Evolutionary conservation across 2,329 filamentous ascomycete species (phyloP).

Genomic region (Penicillium griseofulvum): DNA sequence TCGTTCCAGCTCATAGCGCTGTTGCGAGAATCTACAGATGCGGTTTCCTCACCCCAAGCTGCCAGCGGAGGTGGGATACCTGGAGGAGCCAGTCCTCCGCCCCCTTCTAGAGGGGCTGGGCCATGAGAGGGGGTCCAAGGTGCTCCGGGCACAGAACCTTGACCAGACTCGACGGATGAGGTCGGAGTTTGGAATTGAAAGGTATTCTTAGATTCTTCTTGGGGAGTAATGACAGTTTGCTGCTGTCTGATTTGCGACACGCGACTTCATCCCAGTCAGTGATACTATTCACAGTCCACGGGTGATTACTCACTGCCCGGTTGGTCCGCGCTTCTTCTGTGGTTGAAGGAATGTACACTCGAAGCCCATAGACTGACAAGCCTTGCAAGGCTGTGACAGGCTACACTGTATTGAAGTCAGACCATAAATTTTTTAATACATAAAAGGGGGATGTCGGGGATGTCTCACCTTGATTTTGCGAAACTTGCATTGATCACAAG

Average conservation of each 20-base stretch:
- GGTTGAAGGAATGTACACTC: constrained; percentile 44
- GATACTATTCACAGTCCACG: constrained; percentile 5
- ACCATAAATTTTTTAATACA: background rate
- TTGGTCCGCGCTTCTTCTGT: constrained; percentile 43
- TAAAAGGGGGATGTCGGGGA: background rate
- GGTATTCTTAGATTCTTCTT: constrained; percentile 17
- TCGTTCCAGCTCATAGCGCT: constrained; percentile 28
- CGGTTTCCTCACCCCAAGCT: constrained; percentile 23
- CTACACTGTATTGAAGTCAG: constrained; percentile 33
- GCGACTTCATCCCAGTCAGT: constrained; percentile 26
- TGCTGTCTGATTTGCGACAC: constrained; percentile 40
- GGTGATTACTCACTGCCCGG: constrained; percentile 34
- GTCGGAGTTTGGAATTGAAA: constrained; percentile 26
- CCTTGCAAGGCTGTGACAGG: constrained; percentile 39
- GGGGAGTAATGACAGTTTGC: constrained; percentile 25
- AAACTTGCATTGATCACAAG: constrained; percentile 45
- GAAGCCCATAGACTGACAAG: constrained; percentile 40
- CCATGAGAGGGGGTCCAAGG: constrained; percentile 22
- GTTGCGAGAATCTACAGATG: constrained; percentile 22
- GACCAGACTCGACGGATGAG: constrained; percentile 19
- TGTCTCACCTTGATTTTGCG: constrained; percentile 37
- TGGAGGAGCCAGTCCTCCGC: constrained; percentile 17
- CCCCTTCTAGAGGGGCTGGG: constrained; percentile 22
- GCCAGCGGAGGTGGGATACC: constrained; percentile 19
- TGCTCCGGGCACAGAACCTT: constrained; percentile 20